Base-by-base conservation (phyloP, 2,329 filamentous ascomycete species). In the Microcyclosporella mali region DNA sequence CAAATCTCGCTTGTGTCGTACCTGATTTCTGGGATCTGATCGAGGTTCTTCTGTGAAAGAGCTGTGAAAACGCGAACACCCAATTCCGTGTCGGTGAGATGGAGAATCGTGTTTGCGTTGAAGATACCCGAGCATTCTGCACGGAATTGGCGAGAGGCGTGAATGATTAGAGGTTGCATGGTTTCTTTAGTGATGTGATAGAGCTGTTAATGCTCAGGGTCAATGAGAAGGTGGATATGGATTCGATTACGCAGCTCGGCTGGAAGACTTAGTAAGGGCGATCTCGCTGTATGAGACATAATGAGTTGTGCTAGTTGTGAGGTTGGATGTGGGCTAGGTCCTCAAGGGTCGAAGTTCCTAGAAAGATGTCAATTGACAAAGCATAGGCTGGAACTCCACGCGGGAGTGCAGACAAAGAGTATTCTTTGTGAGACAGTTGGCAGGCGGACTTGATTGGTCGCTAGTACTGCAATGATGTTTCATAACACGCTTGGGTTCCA, bases 81-180 rank as follows among this genome's bases (percentile, higher is more conserved):
- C 15, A 48, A 27, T 35, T 33, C 7, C 3, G 50, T 47, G 15
- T 46, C 37, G 12, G 14, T 29, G 40, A 46, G 48, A 15, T 44
- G 47, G 11, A 52, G 41, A 9, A 31, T 46, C n/a, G 44, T 50
- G 45, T 50, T 50, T 14, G 45, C 34, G 27, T 47, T 47, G 17
- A 48, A 43, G 36, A 62, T 44, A 4, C 61, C 61, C 3, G 58
- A 59, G 40, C 57, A 61, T 48, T 58, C 45, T 40, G 12, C 2
- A 17, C 50, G 47, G 15, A 50, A 14, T 33, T 48, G 47, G 8
- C 19, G 37, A 15, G 34, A 46, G 27, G 36, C 33, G 11, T 18
- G 17, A 2, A 52, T 40, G 15, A 52, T 30, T 11, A 47, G 29
- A 14, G 45, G 50, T 16, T 37, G 27, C 41, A 50, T 45, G n/a